Base-by-base conservation (phyloP, 2,329 filamentous ascomycete genomes). In the Didymella keratinophila region DNA sequence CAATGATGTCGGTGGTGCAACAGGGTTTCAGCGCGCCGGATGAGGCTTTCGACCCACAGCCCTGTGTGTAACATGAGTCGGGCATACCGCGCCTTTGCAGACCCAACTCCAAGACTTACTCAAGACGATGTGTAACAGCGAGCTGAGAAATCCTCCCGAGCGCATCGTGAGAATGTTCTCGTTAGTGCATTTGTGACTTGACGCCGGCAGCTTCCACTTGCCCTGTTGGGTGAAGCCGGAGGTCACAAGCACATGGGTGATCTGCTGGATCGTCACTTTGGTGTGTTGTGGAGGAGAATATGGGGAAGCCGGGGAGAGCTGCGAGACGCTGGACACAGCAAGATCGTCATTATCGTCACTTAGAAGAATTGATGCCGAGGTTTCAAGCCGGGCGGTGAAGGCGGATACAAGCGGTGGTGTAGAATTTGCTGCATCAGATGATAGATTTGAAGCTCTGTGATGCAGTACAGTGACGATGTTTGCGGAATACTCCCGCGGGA, bases 21-120 rank as follows among this genome's bases (percentile, higher is more conserved):
- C 39, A 56, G 50, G 56, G 49, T 53, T 49, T 54, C 50, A 42
- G 23, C 30, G 46, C 56, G 56, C 56, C 56, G 56, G 56, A 32
- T 54, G 50, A 58, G 56, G 56, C 56, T 43, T 50, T 46, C 14
- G 18, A 32, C 30, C 39, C 41, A 39, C 43, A 44, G 18, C 25
- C n/a, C 21, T 18, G n/a, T 39, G 44, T 58, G 55, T 34, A 46
- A 58, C 50, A 27, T 51, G 32, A 50, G 39, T 49, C 39, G 39
- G 50, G 32, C 3, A 12, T 16, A 11, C 44, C 14, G 36, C 16
- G 18, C 45, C 50, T 39, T 48, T 58, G 39, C 50, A 53, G 25
- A 23, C 43, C 36, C 18, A 11, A 23, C 5, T 41, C 20, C 37
- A 41, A 41, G 37, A 18, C n/a, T 58, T 54, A 54, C 50, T 42